Percentiles rank a stretch among this genome's conserved stretches.
phyloP scores from a whole-genome alignment of 2,329 filamentous ascomycete genomes.

The Claviceps sp. region DNA sequence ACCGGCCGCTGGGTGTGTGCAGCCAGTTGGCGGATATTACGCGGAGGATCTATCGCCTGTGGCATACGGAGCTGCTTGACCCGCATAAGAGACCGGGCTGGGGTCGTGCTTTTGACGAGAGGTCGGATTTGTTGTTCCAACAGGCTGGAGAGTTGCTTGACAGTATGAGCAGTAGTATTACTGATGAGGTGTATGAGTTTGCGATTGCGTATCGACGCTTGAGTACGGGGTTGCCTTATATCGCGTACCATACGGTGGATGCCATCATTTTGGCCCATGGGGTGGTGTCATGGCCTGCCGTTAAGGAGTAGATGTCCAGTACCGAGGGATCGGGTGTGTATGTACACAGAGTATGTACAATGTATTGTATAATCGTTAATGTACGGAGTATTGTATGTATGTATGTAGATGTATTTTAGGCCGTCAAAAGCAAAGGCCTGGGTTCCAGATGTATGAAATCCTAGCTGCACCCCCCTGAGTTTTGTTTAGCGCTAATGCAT shows the following conservation, averaged over 20 bases:
- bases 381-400: too few species aligned
- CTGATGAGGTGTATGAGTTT: conserved; percentile 6
- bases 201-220: conserved; percentile 5
- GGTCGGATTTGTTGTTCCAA: conserved; percentile 2
- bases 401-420: too few species aligned
- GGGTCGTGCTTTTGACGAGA: conserved; percentile 4
- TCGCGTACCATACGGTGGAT: conserved; percentile 5
- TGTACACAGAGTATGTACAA: too few species aligned
- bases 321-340: too few species aligned
- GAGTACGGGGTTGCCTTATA: conserved; percentile 5
- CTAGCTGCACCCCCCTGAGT: too few species aligned
- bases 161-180: neutral
- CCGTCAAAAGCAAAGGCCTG: too few species aligned
- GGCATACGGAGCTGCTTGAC: conserved; percentile 4
- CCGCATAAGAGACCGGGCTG: conserved; percentile 3
- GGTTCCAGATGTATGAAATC: too few species aligned
- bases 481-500: too few species aligned
- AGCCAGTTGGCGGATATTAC: neutral
- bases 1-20: conserved; percentile 2
- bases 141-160: conserved; percentile 4
- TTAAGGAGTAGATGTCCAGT: too few species aligned
- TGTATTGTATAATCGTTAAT: too few species aligned
- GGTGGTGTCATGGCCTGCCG: neutral
- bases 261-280: conserved; percentile 5
- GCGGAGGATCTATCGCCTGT: conserved; percentile 1